These are phyloP conservation scores for Chlorella sp. DNA, from an alignment of 139 green algal genomes.

Conservation along the genomic window DNA sequence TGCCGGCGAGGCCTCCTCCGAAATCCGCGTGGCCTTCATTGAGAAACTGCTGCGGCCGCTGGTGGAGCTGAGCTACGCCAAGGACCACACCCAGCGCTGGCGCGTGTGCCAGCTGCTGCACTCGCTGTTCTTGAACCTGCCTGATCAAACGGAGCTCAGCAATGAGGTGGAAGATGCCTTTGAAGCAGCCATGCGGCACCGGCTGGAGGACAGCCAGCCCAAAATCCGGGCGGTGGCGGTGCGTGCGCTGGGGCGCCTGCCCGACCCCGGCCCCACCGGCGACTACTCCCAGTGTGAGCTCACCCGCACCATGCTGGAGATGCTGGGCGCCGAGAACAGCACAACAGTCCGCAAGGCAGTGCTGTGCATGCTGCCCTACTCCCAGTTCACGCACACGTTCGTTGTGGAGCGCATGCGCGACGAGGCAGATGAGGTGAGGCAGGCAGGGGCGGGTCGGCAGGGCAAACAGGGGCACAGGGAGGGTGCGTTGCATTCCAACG, in stretches of 20 bases:
- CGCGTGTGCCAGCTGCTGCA: conserved; percentile 36
- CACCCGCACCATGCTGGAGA: conserved; percentile 46
- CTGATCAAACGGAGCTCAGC: conserved; percentile 46
- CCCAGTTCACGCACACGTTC: conserved; percentile 37
- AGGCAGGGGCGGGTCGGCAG: too few relatives aligned
- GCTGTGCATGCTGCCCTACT: conserved; percentile 57
- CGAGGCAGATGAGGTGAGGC: conserved; percentile 64
- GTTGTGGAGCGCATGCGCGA: conserved; percentile 65
- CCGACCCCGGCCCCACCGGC: conserved; percentile 55
- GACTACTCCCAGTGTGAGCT: conserved; percentile 62
- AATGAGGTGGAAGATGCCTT: conserved; percentile 59
- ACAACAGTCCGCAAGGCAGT: conserved; percentile 74
- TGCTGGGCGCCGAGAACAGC: conserved; percentile 69
- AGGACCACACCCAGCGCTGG: conserved; percentile 37
- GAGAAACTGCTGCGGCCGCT: conserved; percentile 47
- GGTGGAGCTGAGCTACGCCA: neutral
- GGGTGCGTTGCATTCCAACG: too few relatives aligned
- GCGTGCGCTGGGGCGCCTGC: conserved; percentile 59
- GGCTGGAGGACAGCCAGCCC: conserved; percentile 66
- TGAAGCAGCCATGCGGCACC: conserved; percentile 40
- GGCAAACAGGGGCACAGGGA: too few relatives aligned
- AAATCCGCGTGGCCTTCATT: conserved; percentile 44
- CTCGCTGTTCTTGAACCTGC: conserved; percentile 51
- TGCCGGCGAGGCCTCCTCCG: conserved; percentile 11
- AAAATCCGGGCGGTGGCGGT: conserved; percentile 64